Conservation (phyloP, 2,329 filamentous ascomycete genomes). For the Fusarium burgessii region DNA sequence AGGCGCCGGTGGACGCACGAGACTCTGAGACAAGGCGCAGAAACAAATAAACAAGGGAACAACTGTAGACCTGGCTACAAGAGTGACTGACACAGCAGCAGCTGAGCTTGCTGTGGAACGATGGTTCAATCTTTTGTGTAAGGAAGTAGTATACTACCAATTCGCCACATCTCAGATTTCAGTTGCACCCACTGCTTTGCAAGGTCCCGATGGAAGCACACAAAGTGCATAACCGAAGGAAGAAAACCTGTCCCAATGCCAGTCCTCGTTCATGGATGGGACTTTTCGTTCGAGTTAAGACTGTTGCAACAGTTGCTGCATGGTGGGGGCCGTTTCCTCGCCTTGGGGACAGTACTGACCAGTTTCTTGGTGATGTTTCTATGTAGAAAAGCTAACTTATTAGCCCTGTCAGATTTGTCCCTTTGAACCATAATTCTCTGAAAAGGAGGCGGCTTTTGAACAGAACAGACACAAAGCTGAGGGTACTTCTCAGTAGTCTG, state of each 20-base stretch:
- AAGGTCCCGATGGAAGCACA: background rate
- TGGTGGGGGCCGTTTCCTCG: constrained; percentile 8
- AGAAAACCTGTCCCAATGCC: background rate
- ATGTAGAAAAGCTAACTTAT: background rate
- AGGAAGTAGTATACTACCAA: background rate
- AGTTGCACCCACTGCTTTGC: constrained; percentile 7
- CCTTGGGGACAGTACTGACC: background rate
- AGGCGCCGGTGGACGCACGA: constrained; percentile 34
- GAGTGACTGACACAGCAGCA: constrained; percentile 21
- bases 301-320: constrained; percentile 4
- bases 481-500: background rate
- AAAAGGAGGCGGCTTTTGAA: background rate
- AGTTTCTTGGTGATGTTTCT: background rate
- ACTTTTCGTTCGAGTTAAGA: background rate
- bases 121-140: background rate
- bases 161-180: constrained; percentile 1
- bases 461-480: background rate
- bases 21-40: constrained; percentile 27
- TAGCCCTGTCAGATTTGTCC: background rate
- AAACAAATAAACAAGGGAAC: constrained; percentile 9
- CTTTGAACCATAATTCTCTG: background rate
- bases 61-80: background rate
- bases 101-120: constrained; percentile 24
- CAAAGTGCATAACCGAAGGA: background rate
- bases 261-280: background rate